These are phyloP conservation scores for Chenopodium album DNA, from an alignment of 148 eudicot species.

Conservation along the genomic window DNA sequence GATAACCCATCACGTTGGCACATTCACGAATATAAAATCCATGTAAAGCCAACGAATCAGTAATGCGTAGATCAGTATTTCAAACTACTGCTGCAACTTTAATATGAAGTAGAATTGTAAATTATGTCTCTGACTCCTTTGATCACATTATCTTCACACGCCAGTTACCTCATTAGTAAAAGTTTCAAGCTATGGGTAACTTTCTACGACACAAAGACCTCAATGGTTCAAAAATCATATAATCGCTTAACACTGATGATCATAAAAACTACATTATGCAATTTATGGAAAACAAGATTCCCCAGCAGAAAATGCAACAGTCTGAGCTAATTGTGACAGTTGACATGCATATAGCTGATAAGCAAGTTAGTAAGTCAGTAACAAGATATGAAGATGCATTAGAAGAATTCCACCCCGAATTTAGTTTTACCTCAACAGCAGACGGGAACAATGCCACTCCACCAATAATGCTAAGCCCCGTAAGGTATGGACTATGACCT, in stretches of 20 bases:
- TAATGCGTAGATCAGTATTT: background rate
- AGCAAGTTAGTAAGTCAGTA: background rate
- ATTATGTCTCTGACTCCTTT: background rate
- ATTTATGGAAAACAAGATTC: background rate
- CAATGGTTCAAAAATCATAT: background rate
- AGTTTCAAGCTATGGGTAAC: background rate
- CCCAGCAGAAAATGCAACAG: background rate
- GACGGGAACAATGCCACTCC: constrained; percentile 92
- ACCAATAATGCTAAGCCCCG: constrained; percentile 92
- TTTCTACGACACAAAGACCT: background rate
- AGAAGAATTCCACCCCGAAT: constrained; percentile 5
- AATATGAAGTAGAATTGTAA: background rate
- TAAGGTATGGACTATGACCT: constrained; percentile 78
- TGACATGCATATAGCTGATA: background rate
- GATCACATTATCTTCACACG: background rate
- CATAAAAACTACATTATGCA: background rate
- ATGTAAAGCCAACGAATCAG: background rate
- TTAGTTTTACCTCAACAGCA: constrained; percentile 55
- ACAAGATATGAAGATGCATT: background rate
- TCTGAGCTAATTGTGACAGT: background rate
- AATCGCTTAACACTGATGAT: background rate
- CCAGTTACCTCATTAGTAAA: background rate
- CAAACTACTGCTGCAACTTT: background rate
- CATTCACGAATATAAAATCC: background rate
- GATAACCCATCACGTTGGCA: background rate